phyloP scores from a whole-genome alignment of 2,329 filamentous ascomycete species.

The Orbilia blumenaviensis region DNA sequence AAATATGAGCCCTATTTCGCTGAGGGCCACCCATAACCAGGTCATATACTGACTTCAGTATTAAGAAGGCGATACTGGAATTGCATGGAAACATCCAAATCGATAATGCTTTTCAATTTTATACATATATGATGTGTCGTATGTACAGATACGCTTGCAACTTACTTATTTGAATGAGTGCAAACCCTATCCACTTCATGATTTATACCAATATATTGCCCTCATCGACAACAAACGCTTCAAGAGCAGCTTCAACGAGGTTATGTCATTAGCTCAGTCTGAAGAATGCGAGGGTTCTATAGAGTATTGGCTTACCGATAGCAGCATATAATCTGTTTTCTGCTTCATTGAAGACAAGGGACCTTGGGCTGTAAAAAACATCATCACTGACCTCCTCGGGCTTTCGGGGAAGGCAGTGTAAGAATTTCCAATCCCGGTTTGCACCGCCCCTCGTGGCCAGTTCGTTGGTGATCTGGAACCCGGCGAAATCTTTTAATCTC shows the following conservation, averaged over 20 bases:
- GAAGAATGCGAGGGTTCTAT: not conserved
- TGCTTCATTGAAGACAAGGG: constrained; percentile 89
- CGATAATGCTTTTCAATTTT: not conserved
- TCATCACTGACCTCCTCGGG: constrained; percentile 92
- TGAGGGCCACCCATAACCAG: too few relatives aligned
- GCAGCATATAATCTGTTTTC: constrained; percentile 95
- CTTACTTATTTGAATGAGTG: not conserved
- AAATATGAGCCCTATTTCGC: not conserved
- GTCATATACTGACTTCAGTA: not conserved
- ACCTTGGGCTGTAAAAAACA: constrained; percentile 87
- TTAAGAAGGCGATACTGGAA: not conserved
- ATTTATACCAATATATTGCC: constrained; percentile 70
- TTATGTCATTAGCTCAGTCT: not conserved
- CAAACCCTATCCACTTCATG: not conserved
- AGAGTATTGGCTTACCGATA: constrained; percentile 64
- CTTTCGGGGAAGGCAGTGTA: constrained; percentile 96
- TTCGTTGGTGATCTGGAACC: constrained; percentile 90
- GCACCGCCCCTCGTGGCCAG: constrained; percentile 85
- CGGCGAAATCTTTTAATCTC: constrained; percentile 80
- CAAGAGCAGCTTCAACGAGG: constrained; percentile 70
- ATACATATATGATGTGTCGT: not conserved
- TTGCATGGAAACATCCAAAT: not conserved
- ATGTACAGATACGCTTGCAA: not conserved
- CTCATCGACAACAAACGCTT: constrained; percentile 94
- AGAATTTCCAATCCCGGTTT: constrained; percentile 91